Conservation (phyloP, 768 basidiomycete species). For the Trametopsis cervina region DNA sequence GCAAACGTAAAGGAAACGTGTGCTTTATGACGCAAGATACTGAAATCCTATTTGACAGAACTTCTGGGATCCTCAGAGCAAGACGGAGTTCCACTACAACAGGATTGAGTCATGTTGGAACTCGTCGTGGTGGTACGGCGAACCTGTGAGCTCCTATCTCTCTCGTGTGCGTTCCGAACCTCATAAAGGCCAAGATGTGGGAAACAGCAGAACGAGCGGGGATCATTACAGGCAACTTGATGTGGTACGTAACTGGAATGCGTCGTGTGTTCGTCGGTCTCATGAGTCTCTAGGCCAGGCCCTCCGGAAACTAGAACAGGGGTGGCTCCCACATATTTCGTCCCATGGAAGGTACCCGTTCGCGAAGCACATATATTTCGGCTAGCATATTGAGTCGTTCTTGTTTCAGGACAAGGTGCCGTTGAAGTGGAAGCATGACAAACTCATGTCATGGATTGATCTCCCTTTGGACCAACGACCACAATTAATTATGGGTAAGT, state of each 20-base stretch:
- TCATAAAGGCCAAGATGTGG: conserved; percentile 55
- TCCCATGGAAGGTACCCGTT: conserved; percentile 62
- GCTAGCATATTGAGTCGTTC: neutral
- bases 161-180: neutral
- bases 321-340: conserved; percentile 60
- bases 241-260: conserved; percentile 59
- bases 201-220: conserved; percentile 75
- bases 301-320: conserved; percentile 67
- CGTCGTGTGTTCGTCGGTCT: neutral
- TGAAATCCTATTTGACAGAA: too few relatives aligned
- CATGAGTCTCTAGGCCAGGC: conserved; percentile 55
- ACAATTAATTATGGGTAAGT: conserved; percentile 66
- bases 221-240: conserved; percentile 75
- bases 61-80: conserved; percentile 73
- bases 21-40: too few relatives aligned
- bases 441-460: conserved; percentile 80
- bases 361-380: too few relatives aligned
- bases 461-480: conserved; percentile 65
- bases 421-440: conserved; percentile 62
- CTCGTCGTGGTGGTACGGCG: conserved; percentile 80
- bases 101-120: conserved; percentile 54
- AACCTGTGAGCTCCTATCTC: conserved; percentile 51
- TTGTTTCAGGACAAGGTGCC: conserved; percentile 47
- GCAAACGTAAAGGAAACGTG: conserved; percentile 79
- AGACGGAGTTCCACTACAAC: conserved; percentile 69